Conservation (phyloP, 306 rosid genomes). For the Malus asiatica region DNA sequence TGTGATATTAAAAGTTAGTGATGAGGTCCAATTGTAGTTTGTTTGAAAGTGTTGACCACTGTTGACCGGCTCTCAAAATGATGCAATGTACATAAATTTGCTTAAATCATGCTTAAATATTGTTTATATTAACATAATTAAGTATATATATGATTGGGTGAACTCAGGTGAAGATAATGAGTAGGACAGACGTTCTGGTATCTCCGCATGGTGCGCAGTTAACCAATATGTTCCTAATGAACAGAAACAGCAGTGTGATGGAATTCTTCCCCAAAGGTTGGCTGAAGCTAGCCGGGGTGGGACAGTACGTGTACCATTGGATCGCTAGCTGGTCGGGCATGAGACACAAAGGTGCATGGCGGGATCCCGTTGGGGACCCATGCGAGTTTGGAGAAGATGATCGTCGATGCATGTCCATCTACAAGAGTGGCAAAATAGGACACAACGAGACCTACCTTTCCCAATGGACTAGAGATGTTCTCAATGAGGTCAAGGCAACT, state of each 20-base stretch:
- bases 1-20: no score
- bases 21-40: no score
- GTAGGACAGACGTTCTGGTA: constrained; percentile 48
- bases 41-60: no score
- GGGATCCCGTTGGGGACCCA: constrained; percentile 42
- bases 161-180: constrained; percentile 50
- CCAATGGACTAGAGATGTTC: constrained; percentile 44
- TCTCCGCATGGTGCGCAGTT: constrained; percentile 68
- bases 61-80: no score
- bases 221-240: constrained; percentile 59
- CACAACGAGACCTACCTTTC: constrained; percentile 37
- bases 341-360: constrained; percentile 53
- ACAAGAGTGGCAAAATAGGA: constrained; percentile 46
- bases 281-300: constrained; percentile 61
- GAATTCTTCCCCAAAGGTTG: constrained; percentile 69
- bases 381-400: constrained; percentile 40
- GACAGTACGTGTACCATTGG: constrained; percentile 57
- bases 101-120: no score
- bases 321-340: constrained; percentile 70
- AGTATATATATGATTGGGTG: no score
- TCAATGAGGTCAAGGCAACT: constrained; percentile 34
- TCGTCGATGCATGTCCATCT: constrained; percentile 52
- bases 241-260: constrained; percentile 66
- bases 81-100: no score
- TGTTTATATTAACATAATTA: no score